Conservation (phyloP, 2,329 filamentous ascomycete species). For the Phaeoacremonium minimum region DNA sequence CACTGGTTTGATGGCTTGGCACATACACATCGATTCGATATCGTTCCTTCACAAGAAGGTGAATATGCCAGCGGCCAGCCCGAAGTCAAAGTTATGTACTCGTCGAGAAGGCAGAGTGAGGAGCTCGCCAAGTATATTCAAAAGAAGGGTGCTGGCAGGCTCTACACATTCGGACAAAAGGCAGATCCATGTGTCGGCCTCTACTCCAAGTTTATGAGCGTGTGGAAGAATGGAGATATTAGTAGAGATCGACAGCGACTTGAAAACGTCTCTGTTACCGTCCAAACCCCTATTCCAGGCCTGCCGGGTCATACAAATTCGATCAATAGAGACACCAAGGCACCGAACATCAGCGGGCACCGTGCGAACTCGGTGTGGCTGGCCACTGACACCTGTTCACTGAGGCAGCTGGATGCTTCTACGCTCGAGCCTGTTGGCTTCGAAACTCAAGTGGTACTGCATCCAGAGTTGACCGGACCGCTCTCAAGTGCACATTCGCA, state of each 20-base stretch:
- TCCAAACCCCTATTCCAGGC: slow-evolving; percentile 32
- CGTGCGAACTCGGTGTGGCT: slow-evolving; percentile 45
- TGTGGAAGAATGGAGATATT: slow-evolving; percentile 37
- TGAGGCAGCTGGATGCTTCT: slow-evolving; percentile 62
- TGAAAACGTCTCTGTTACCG: slow-evolving; percentile 62
- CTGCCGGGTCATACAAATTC: background rate
- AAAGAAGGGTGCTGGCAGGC: slow-evolving; percentile 50
- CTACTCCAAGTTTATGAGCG: slow-evolving; percentile 66
- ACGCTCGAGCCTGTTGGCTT: slow-evolving; percentile 69
- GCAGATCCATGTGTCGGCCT: slow-evolving; percentile 70
- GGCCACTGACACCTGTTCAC: slow-evolving; percentile 48
- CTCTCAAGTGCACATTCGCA: slow-evolving; percentile 69
- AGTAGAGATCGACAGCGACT: slow-evolving; percentile 20
- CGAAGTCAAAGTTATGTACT: slow-evolving; percentile 56
- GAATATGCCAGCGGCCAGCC: slow-evolving; percentile 14
- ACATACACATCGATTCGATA: slow-evolving; percentile 69
- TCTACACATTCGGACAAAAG: slow-evolving; percentile 65
- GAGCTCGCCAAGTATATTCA: slow-evolving; percentile 56
- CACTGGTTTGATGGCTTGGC: slow-evolving; percentile 84
- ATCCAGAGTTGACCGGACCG: slow-evolving; percentile 64
- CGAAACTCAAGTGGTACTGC: slow-evolving; percentile 55
- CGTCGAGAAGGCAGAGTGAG: slow-evolving; percentile 66
- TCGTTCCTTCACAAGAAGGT: slow-evolving; percentile 34
- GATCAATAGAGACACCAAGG: background rate
- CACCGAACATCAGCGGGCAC: slow-evolving; percentile 22